Base-by-base conservation (phyloP, 2,329 filamentous ascomycete genomes). In the Trichoderma atroviride region DNA sequence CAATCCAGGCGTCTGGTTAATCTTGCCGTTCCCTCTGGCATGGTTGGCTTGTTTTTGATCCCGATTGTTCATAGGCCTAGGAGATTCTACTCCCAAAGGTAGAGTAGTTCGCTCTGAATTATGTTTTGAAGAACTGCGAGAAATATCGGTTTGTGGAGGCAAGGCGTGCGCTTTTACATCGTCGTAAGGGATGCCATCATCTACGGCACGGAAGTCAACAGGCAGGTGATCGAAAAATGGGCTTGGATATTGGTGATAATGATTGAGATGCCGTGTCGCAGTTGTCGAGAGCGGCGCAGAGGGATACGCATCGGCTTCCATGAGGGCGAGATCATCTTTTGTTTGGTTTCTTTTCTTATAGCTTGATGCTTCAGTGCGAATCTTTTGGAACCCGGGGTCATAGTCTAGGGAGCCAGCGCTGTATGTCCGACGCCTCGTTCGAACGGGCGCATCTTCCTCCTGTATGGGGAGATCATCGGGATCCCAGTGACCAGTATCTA, bases 401-500 rank as follows among this genome's bases (percentile, higher is more conserved):
- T 50, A 29, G 11, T 29, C 55, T 6, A 59, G 22, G 7, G 64
- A 52, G 27, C 40, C 56, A 29, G 62, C 35, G 29, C 55, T 56
- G 64, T 59, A 67, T 52, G 37, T 43, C 29, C 40, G 64, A 22
- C 22, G 55, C 19, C 29, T 47, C 40, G 50, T 59, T 24, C 43
- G 64, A 37, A 57, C 40, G 5, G 43, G n/a, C 10, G 37, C 55
- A 29, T 67, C 55, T 7, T 67, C 55, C n/a, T 67, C 43, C 40
- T 64, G 52, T 16, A 31, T 52, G 16, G 52, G 52, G 53, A 59
- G 53, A n/a, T 67, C 64, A 33, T 67, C 55, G n/a, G 73, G 66
- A 19, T 70, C 73, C 63, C 69, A 73, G 10, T 70, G 72, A 58
- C 71, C 73, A 13, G 75, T 69, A 27, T 65, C 56, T 19, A 63